Base-by-base conservation (phyloP, 129 eudicot genomes). In the Lactuca sativa region DNA sequence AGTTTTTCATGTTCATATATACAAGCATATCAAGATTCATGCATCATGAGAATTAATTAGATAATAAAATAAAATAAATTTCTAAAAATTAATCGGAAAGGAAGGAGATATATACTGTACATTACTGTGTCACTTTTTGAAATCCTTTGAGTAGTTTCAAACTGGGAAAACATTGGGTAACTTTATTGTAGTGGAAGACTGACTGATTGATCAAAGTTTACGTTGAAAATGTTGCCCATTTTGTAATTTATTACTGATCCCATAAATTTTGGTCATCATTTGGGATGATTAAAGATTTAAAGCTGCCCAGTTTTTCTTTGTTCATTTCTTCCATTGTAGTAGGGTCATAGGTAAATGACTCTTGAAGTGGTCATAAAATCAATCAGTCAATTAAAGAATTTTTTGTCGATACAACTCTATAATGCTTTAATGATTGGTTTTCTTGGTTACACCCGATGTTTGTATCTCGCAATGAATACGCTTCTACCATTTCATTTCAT, bases 101-200 rank as follows among this genome's bases (percentile, higher is more conserved):
- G 40, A 38, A 61, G 44, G 52, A 47, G 52, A 47, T 47, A 47
- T n/a, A 47, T 47, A 47, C 1, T 47, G 52, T 47, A 47, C 52
- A 47, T 12, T n/a, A 69, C 75, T 69, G 32, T 61, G 62, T 70
- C 60, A 34, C 71, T 77, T 77, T 38, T 47, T 59, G 48, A 56
- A 30, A 14, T 66, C 79, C 30, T 60, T 67, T 49, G 74, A 60
- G 74, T 67, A 75, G 80, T 59, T 11, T 75, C 69, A 66, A 58
- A 67, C 61, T 67, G 41, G 74, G 74, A 67, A 38, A 75, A 60
- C 52, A 18, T 33, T 75, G 66, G 1, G 66, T 17, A 67, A 41
- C 80, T 76, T 76, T 76, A 70, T 69, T 56, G 33, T 77, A 70
- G 81, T 77, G 81, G 81, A 69, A 77, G 81, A 70, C 71, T 55